phyloP scores from a whole-genome alignment of 140 eudicot species.

The Stevia rebaudiana region DNA sequence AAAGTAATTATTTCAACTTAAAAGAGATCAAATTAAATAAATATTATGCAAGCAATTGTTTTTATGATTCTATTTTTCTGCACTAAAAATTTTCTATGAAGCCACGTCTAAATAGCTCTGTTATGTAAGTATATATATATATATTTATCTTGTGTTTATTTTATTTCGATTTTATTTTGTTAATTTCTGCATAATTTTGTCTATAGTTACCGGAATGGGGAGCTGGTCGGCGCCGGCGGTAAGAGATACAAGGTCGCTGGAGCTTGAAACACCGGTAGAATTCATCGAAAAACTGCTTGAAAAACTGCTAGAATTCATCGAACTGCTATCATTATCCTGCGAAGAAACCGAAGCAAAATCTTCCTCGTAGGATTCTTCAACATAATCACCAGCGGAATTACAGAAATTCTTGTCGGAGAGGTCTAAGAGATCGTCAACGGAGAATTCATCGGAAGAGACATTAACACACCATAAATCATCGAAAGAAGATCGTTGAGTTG shows the following conservation, averaged over 20 bases:
- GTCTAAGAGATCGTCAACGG: slow-evolving; percentile 77
- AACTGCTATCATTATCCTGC: slow-evolving; percentile 34
- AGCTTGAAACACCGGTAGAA: slow-evolving; percentile 29
- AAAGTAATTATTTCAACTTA: neutral
- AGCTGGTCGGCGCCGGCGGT: slow-evolving; percentile 51
- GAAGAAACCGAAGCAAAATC: slow-evolving; percentile 46
- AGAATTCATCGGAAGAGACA: slow-evolving; percentile 52
- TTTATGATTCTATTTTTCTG: slow-evolving; percentile 7
- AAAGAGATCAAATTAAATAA: neutral
- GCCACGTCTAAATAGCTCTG: no score
- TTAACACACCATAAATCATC: slow-evolving; percentile 61
- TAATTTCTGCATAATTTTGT: slow-evolving; percentile 15
- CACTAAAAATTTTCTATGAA: no score
- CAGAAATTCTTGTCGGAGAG: slow-evolving; percentile 60
- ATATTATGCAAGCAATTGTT: neutral
- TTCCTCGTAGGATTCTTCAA: slow-evolving; percentile 43
- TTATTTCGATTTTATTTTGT: no score
- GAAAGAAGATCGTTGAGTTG: slow-evolving; percentile 38
- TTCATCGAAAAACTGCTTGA: slow-evolving; percentile 36
- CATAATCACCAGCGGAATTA: slow-evolving; percentile 22
- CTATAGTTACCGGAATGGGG: slow-evolving; percentile 53
- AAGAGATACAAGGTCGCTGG: slow-evolving; percentile 38
- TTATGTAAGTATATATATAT: no score
- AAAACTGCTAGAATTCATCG: slow-evolving; percentile 31
- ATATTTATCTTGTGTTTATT: no score